A percentile compares a stretch with the other conserved stretches of the same genome.
These are phyloP conservation scores for Starmera pachycereana DNA, from an alignment of 805 yeast species.

Conservation along the genomic window DNA sequence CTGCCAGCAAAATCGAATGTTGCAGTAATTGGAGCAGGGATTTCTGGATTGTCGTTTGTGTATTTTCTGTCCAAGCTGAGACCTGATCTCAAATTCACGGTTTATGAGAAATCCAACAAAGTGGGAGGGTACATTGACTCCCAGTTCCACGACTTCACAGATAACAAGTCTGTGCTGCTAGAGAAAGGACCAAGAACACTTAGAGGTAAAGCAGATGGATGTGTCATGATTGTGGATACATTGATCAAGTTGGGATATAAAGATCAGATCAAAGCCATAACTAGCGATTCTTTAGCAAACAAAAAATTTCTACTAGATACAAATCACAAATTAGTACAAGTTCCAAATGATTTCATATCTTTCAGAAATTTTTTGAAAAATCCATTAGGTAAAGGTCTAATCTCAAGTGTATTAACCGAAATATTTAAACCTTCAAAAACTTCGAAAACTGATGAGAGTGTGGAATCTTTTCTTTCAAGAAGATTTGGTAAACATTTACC, in stretches of 20 bases:
- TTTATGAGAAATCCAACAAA: conserved; percentile 45
- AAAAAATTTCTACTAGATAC: conserved; percentile 52
- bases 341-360: conserved; percentile 34
- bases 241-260: conserved; percentile 34
- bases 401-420: conserved; percentile 38
- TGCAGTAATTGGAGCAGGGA: conserved; percentile 80
- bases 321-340: conserved; percentile 38
- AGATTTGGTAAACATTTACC: conserved; percentile 51
- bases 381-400: conserved; percentile 35
- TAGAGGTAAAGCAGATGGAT: conserved; percentile 75
- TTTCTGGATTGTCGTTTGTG: conserved; percentile 72
- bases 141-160: conserved; percentile 23
- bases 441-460: conserved; percentile 50
- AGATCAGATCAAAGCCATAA: conserved; percentile 49
- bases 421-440: conserved; percentile 29
- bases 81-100: conserved; percentile 60
- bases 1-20: conserved; percentile 27
- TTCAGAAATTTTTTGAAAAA: conserved; percentile 26
- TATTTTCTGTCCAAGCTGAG: conserved; percentile 60
- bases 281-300: conserved; percentile 51
- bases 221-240: conserved; percentile 55
- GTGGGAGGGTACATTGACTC: conserved; percentile 80
- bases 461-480: conserved; percentile 55
- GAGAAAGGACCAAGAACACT: conserved; percentile 93
- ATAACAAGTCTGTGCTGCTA: conserved; percentile 22